These are phyloP conservation scores for Farysia itapuensis DNA, from an alignment of 1,284 basidiomycete genomes.

Conservation along the genomic window DNA sequence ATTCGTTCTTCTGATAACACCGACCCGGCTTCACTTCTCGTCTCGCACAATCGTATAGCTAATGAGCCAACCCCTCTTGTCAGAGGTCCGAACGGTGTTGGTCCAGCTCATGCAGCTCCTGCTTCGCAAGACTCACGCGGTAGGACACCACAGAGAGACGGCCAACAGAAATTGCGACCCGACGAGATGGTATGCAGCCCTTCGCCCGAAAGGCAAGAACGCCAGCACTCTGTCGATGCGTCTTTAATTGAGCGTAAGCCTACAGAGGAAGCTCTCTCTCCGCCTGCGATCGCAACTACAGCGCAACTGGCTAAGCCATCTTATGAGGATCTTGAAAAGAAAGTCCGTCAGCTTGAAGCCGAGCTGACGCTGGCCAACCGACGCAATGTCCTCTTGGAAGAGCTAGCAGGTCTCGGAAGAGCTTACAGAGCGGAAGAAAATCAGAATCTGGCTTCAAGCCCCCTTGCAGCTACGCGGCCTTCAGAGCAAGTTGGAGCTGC, in stretches of 20 bases:
- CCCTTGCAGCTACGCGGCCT: not conserved
- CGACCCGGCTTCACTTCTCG: constrained; percentile 22
- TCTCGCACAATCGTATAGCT: constrained; percentile 30
- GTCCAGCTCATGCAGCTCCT: constrained; percentile 23
- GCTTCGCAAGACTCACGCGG: constrained; percentile 23
- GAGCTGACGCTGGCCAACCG: constrained; percentile 26
- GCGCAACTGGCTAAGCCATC: constrained; percentile 5
- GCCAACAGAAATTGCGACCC: constrained; percentile 29
- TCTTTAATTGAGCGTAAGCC: no score
- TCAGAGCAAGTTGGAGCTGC: not conserved
- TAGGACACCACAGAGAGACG: constrained; percentile 15
- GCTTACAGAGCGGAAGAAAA: constrained; percentile 5
- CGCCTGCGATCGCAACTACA: not conserved
- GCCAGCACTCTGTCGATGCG: no score
- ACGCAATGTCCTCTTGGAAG: constrained; percentile 23
- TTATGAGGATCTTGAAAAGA: constrained; percentile 31
- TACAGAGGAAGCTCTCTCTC: not conserved
- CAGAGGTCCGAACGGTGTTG: constrained; percentile 28
- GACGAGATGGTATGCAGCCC: constrained; percentile 34
- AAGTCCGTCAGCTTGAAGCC: constrained; percentile 21
- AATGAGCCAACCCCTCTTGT: constrained; percentile 12
- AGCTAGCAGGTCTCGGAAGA: constrained; percentile 22
- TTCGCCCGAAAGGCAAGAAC: constrained; percentile 12
- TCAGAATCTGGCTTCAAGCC: not conserved
- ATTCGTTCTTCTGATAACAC: constrained; percentile 34